Percentiles rank a stretch among this genome's conserved stretches.
Conservation (phyloP, 257 asterid genomes). For the Leonotis leonurus region DNA sequence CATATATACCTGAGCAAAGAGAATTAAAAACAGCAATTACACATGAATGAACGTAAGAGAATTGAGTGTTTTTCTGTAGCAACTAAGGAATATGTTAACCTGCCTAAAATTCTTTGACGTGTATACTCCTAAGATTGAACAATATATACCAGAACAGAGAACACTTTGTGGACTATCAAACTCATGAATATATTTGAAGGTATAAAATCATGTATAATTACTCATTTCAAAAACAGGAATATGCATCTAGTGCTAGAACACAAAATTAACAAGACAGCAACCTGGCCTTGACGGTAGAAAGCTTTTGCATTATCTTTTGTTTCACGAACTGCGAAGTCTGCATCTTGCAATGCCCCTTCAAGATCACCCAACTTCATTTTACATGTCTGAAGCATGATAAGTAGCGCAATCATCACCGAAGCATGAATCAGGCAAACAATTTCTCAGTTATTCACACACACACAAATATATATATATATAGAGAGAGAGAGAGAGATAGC, state of each 20-base stretch:
- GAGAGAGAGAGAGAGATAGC: constrained; percentile 3
- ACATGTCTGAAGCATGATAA: constrained; percentile 45
- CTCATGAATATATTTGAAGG: neutral
- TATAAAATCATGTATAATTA: neutral
- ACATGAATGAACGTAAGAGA: neutral
- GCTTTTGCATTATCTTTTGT: constrained; percentile 76
- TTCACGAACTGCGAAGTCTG: constrained; percentile 83
- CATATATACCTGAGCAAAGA: constrained; percentile 50
- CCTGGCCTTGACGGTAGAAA: constrained; percentile 93
- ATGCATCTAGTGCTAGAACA: neutral
- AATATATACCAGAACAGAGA: neutral
- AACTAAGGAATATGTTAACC: neutral
- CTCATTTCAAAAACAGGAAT: neutral
- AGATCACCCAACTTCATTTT: constrained; percentile 77
- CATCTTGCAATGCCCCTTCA: constrained; percentile 73
- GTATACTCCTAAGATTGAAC: neutral
- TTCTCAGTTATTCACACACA: neutral
- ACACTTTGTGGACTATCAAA: neutral
- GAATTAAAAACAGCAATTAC: constrained; percentile 1
- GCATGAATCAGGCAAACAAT: too few species aligned
- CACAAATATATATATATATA: neutral
- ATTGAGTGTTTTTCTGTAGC: neutral
- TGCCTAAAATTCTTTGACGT: neutral
- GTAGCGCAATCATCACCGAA: too few species aligned
- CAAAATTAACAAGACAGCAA: constrained; percentile 14